Percentiles rank a stretch among this genome's conserved stretches.
phyloP scores from a whole-genome alignment of 345 rosid species.

The Noccaea bulbosa region DNA sequence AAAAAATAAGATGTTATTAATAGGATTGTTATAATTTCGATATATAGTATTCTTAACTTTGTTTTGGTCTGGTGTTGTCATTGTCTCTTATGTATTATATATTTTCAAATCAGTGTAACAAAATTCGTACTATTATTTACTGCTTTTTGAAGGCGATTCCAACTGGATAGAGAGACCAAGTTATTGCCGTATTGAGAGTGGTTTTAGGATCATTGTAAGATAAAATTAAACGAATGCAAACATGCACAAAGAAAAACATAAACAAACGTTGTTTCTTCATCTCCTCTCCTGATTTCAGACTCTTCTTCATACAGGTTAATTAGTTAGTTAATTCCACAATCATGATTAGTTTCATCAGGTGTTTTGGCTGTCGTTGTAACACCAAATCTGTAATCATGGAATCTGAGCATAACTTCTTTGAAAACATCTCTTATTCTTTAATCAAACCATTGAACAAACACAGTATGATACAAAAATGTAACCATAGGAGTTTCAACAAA shows the following conservation, averaged over 20 bases:
- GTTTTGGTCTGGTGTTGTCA: no score
- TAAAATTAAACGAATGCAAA: no score
- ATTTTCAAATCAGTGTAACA: rapidly evolving
- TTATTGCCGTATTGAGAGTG: no score
- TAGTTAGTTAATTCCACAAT: background rate
- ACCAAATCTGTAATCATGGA: background rate
- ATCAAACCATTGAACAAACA: conserved; percentile 3
- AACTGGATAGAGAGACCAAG: no score
- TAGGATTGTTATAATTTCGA: no score
- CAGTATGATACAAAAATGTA: background rate
- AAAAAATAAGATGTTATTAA: background rate
- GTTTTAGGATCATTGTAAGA: no score
- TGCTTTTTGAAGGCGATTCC: no score
- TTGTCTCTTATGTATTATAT: no score
- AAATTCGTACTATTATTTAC: no score
- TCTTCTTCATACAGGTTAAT: conserved; percentile 21
- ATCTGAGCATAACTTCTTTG: background rate
- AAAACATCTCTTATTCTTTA: conserved; percentile 14
- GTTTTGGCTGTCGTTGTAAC: background rate
- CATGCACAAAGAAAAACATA: no score
- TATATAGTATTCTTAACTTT: no score
- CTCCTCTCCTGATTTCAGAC: conserved; percentile 11
- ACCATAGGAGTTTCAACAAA: conserved; percentile 2
- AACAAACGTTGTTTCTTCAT: no score
- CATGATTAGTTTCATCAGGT: background rate